Base-by-base conservation (phyloP, 192 early-diverging fungal genomes). In the Entophlyctis luteolus region DNA sequence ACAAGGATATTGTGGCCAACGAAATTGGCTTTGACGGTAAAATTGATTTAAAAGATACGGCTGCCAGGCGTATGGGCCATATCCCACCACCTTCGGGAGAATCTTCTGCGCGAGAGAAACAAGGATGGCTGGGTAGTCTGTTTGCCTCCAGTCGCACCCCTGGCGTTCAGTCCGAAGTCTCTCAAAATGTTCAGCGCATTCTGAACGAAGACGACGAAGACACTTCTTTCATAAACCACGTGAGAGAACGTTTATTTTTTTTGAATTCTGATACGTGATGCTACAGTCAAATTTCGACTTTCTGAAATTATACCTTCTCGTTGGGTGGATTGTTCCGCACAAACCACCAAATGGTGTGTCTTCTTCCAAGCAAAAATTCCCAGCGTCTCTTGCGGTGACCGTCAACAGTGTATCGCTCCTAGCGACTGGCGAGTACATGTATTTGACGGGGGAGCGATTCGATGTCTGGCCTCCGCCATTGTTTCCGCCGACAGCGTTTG, bases 381-480 rank as follows among this genome's bases (percentile, higher is more conserved):
- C 29, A 22, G 39, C 67, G 14, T 57, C 67, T 2, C 55, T 68
- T 5, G 31, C 53, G 23, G 62, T 77, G 4, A 56, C 70, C 6
- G 69, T 81, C 28, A 68, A 73, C n/a, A 69, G 73, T 33, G 16
- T 72, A 4, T 48, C 76, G 10, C 52, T 83, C 22, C 34, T 73
- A 4, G 79, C 75, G 0, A 77, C 79, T n/a, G 38, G 29, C 16
- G 69, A 76, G 2, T 81, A 71, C 49, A 59, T 83, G 5, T 83
- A 83, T 63, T 73, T 83, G 5, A 56, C 76, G 31, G 25, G 45
- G 14, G 81, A 83, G 67, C 67, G 81, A 12, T 68, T 74, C 27
- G 81, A 83, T 58, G 74, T 74, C 2, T 83, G 81, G 81, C 81
- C 81, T 1, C 81, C 81, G 18, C 59, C 73, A 2, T 32, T 77